phyloP scores from a whole-genome alignment of 2,329 filamentous ascomycete genomes.

The Curvularia hawaiiensis region DNA sequence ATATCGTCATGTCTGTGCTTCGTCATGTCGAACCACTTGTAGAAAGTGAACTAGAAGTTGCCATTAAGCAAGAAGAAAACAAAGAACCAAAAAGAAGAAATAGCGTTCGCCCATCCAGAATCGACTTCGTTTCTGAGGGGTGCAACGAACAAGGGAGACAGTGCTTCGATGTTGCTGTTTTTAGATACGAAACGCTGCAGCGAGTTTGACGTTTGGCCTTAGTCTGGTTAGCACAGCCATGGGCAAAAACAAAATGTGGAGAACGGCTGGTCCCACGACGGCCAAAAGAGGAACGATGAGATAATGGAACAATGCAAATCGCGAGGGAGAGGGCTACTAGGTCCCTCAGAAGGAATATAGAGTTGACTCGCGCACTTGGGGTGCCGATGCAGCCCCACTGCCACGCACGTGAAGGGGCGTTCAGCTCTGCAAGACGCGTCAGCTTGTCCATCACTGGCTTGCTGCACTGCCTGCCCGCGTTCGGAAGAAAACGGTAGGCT shows the following conservation, averaged over 20 bases:
- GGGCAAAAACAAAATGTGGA: neutral
- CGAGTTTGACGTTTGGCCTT: conserved; percentile 1
- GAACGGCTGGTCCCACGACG: neutral
- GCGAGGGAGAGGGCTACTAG: neutral
- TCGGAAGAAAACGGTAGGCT: neutral
- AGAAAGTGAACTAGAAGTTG: neutral
- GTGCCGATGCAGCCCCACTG: neutral
- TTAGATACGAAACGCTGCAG: conserved; percentile 4
- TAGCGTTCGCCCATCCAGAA: neutral
- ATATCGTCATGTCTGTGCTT: conserved; percentile 13
- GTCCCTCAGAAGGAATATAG: neutral
- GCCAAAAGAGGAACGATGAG: neutral
- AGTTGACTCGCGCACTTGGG: conserved; percentile 1
- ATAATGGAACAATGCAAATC: neutral
- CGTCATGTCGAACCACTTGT: neutral
- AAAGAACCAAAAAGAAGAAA: neutral
- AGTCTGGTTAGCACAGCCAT: neutral
- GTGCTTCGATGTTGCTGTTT: conserved; percentile 3
- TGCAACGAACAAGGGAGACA: neutral
- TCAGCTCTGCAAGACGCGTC: conserved; percentile 6
- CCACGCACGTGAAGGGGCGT: conserved; percentile 1
- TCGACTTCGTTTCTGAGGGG: neutral
- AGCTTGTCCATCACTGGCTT: neutral
- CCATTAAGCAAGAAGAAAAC: neutral
- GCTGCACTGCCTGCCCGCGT: neutral